Base-by-base conservation (phyloP, 2,329 filamentous ascomycete genomes). In the Sporothrix brunneoviolacea region DNA sequence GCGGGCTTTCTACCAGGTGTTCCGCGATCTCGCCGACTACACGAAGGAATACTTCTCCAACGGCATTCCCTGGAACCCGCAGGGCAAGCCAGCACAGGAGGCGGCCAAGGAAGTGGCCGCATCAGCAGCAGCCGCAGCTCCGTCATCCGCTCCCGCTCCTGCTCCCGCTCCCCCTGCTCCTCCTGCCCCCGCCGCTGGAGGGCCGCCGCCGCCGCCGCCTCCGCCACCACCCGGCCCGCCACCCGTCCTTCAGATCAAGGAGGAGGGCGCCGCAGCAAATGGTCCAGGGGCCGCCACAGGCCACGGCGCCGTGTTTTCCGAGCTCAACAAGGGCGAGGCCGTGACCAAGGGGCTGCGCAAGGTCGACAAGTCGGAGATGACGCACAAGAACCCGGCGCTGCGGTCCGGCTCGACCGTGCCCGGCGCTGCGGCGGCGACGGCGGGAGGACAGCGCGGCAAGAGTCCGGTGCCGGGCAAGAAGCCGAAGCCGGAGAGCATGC, bases 351-450 rank as follows among this genome's bases (percentile, higher is more conserved):
- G 87, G 28, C 76, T 98, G 32, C 86, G 87, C 58, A 98, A 96
- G 74, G 93, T 98, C 44, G 91, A 96, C 70, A 86, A 84, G 64
- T 93, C 87, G 48, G 78, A 97, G 68, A 96, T 96, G 91, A 98
- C 93, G 54, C 93, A 98, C 71, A 97, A 97, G 75, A 98, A 98
- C 69, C 93, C 93, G 13, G 81, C 83, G 50, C 75, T 98, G 52
- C 84, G 93, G 55, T 79, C 87, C 21, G 74, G 75, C 54, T 86
- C 87, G 12, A 77, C 80, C 2, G 88, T 91, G 3, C 76, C 86
- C 24, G 79, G 76, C 19, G 76, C 74, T 53, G 73, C 36, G 28
- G 16, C 40, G 9, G 36, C 33, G 21, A 36, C 12, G 1, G 22
- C 27, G 8, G 66, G 70, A 12, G 74, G 76, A 7, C 63, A 71